Evolutionary conservation across 805 yeast species (phyloP), one percentile per base, ranked within the genome.

Genomic region (Monosporozyma unispora): DNA sequence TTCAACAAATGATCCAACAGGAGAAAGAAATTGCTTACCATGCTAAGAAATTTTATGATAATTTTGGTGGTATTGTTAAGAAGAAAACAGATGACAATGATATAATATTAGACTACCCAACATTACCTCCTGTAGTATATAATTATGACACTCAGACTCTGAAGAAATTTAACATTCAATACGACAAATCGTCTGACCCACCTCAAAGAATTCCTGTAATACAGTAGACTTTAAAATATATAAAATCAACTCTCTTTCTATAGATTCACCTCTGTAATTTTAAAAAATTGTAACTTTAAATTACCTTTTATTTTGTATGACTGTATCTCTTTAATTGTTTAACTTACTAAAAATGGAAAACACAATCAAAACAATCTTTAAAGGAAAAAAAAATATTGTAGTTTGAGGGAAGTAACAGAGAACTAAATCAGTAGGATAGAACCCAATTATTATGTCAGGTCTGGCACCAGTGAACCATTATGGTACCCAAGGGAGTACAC

Each of bases 1-100:
- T 81, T 11, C 69, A 80, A 49, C 71, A 70, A 51, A 73, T 83
- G 75, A 78, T 81, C 16, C 54, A 71, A 50, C 69, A 72, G 45
- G 83, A 81, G 59, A 76, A 78, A 48, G 77, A 74, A 37, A 50
- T 67, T 22, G 78, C 84, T 1, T 62, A 58, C 29, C 57, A 53
- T 49, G 69, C 70, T 3, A 61, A 57, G 43, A 57, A 59, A 41
- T 66, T 68, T 47, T 67, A 69, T 38, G 61, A 57, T 14, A 64
- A 60, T 31, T 62, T 64, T 50, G 72, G 74, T 2, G 69, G 70
- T 8, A 64, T 70, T 11, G 57, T 55, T 12, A 65, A 64, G 47
- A 58, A 61, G 19, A 61, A 56, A 22, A 19, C 37, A 3, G 48
- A 52, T 3, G 39, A 10, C 12, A 41, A 7, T 19, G 33, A 37